phyloP scores from a whole-genome alignment of 1,139 yeast species.

The Hemisphaericaspora subhashii region DNA sequence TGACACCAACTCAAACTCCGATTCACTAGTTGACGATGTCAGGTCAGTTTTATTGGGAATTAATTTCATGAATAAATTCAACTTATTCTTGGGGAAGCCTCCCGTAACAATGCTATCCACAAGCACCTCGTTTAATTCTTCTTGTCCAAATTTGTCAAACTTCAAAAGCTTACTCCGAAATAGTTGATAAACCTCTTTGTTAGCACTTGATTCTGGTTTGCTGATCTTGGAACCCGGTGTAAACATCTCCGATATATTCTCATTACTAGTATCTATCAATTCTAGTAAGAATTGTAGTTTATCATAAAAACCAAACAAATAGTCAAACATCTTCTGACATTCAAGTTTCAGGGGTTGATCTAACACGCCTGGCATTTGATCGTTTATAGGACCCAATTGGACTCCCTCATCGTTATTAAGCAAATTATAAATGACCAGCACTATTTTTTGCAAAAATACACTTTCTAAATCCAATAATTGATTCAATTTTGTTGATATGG shows the following conservation, averaged over 20 bases:
- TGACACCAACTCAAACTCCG: slow-evolving; percentile 13
- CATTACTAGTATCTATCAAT: not conserved
- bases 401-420: slow-evolving; percentile 1
- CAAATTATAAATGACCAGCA: not conserved
- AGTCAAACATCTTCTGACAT: slow-evolving; percentile 6
- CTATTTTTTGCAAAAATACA: slow-evolving; percentile 1
- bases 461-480: slow-evolving; percentile 11
- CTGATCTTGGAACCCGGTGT: not conserved
- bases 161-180: slow-evolving; percentile 11
- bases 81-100: slow-evolving; percentile 10
- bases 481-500: slow-evolving; percentile 15
- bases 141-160: slow-evolving; percentile 8
- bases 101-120: slow-evolving; percentile 10
- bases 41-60: slow-evolving; percentile 14
- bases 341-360: not conserved
- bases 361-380: slow-evolving; percentile 1
- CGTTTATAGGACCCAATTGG: slow-evolving; percentile 1
- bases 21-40: slow-evolving; percentile 16
- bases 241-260: not conserved
- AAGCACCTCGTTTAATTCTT: slow-evolving; percentile 11
- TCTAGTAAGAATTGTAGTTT: slow-evolving; percentile 6
- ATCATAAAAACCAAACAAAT: slow-evolving; percentile 7
- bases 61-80: slow-evolving; percentile 16
- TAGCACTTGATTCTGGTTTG: not conserved
- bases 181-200: slow-evolving; percentile 5